Evolutionary conservation across 2,329 filamentous ascomycete species (phyloP).

Genomic region (Coniella lustricola): DNA sequence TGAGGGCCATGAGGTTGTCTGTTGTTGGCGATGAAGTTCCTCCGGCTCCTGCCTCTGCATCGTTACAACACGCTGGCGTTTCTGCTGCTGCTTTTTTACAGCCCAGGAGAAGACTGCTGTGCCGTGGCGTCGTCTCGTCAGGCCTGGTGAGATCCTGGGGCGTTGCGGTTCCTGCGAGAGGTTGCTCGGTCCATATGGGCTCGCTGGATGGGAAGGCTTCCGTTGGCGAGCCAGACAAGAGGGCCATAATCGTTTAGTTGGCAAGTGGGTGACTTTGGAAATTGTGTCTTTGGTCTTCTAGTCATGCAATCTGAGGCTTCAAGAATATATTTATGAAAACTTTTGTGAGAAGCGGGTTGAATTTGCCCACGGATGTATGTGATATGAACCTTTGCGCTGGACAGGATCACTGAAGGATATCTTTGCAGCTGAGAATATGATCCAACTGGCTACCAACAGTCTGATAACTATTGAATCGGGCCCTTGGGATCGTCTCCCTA

Average conservation of each 20-base stretch:
- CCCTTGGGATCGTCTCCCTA: too few relatives aligned
- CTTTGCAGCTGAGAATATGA: not conserved
- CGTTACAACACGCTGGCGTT: too few relatives aligned
- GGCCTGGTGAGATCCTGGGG: not conserved
- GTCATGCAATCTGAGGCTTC: too few relatives aligned
- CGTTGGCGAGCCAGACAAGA: constrained; percentile 2
- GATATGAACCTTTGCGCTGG: not conserved
- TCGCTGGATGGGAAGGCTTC: not conserved
- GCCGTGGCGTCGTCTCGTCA: not conserved
- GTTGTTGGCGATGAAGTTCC: constrained; percentile 6
- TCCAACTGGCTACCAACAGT: not conserved
- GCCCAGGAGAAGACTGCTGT: not conserved
- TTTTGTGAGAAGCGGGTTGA: too few relatives aligned
- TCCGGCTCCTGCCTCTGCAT: not conserved
- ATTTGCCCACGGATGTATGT: too few relatives aligned
- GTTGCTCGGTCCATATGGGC: not conserved
- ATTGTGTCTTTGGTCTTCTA: too few relatives aligned
- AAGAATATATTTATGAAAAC: too few relatives aligned
- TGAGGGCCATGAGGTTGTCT: constrained; percentile 25
- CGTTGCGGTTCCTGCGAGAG: not conserved
- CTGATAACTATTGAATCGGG: constrained; percentile 9
- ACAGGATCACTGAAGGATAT: not conserved
- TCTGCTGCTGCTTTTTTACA: not conserved
- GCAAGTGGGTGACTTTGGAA: not conserved
- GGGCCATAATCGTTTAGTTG: not conserved